Evolutionary conservation across 2,329 filamentous ascomycete species (phyloP).

Genomic region (Alternaria gaisen): DNA sequence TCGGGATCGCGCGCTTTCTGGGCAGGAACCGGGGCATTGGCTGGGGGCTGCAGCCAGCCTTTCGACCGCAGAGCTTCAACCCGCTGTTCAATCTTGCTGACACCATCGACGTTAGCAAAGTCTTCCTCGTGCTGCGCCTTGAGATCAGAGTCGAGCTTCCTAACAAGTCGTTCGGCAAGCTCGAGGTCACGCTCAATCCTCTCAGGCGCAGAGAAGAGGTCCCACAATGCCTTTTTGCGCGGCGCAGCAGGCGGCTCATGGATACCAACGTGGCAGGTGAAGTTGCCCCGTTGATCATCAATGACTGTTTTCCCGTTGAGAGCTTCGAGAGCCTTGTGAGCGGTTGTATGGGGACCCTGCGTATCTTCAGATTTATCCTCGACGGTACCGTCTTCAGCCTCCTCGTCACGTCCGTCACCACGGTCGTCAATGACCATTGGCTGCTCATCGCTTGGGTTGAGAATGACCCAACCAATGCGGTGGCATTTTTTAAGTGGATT

Average conservation of each 20-base stretch:
- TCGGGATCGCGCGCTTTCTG: conserved; percentile 71
- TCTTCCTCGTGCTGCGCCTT: conserved; percentile 69
- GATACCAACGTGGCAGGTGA: conserved; percentile 95
- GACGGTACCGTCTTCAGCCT: conserved; percentile 65
- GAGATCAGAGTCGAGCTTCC: conserved; percentile 85
- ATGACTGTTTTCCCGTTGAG: conserved; percentile 98
- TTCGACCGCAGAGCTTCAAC: conserved; percentile 81
- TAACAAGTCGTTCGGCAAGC: conserved; percentile 81
- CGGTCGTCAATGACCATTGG: conserved; percentile 69
- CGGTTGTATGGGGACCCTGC: conserved; percentile 61
- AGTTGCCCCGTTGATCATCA: conserved; percentile 91
- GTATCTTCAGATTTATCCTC: conserved; percentile 60
- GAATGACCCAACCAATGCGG: conserved; percentile 97
- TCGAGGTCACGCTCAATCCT: conserved; percentile 89
- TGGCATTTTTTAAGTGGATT: conserved; percentile 98
- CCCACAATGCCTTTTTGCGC: conserved; percentile 95
- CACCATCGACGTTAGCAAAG: conserved; percentile 64
- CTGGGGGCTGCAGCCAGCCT: conserved; percentile 76
- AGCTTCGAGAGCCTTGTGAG: conserved; percentile 89
- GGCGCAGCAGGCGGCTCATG: conserved; percentile 88
- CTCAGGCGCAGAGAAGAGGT: conserved; percentile 93
- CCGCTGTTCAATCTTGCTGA: conserved; percentile 82
- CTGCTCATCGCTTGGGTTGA: conserved; percentile 79
- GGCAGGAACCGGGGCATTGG: conserved; percentile 58
- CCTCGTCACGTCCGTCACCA: conserved; percentile 76